Evolutionary conservation across 352 stramenopile genomes (phyloP).

Genomic region (Heterotrichella gracilis): DNA sequence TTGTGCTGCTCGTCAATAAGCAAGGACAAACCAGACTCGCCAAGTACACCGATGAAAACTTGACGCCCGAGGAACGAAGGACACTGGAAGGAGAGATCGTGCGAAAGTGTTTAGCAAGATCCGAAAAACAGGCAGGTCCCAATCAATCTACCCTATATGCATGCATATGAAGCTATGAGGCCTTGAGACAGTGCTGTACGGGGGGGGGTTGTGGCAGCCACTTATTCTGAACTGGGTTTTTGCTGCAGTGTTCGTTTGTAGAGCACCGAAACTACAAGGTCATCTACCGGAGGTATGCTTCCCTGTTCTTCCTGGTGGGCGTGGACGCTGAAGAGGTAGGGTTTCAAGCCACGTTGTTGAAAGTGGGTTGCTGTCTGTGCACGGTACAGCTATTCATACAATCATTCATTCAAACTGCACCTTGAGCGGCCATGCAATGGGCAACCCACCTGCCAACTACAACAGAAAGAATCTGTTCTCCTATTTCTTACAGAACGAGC

Average conservation of each 20-base stretch:
- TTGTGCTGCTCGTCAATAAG: conserved; percentile 88
- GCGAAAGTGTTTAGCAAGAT: conserved; percentile 82
- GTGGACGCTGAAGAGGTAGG: conserved; percentile 71
- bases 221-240: conserved; percentile 13
- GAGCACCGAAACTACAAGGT: conserved; percentile 96
- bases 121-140: conserved; percentile 48
- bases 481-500: conserved; percentile 83
- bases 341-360: no score
- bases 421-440: no score
- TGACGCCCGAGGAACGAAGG: conserved; percentile 81
- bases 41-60: conserved; percentile 92
- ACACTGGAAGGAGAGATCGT: conserved; percentile 95
- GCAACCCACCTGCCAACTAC: no score
- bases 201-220: no score
- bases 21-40: conserved; percentile 95
- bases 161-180: not conserved
- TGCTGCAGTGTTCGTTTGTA: conserved; percentile 77
- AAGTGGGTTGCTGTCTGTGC: no score
- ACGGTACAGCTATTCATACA: no score
- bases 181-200: no score
- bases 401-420: no score
- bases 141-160: not conserved
- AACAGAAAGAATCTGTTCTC: no score
- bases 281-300: conserved; percentile 84
- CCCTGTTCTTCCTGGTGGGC: conserved; percentile 98